phyloP scores from a whole-genome alignment of 345 rosid genomes.

The Turnera subulata region DNA sequence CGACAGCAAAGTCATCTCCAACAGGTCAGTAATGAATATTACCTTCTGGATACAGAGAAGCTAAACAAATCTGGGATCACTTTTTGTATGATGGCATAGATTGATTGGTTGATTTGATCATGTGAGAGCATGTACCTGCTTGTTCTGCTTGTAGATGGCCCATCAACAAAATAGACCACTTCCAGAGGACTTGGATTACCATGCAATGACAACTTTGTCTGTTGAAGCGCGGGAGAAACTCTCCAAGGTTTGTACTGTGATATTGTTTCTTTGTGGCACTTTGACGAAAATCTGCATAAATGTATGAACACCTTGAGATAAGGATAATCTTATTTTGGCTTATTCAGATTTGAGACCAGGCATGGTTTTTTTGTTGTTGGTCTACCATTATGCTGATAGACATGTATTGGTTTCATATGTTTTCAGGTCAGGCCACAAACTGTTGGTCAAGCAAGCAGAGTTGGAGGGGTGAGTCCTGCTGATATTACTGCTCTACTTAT shows the following conservation, averaged over 20 bases:
- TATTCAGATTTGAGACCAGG: too few species aligned
- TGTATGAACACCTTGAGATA: too few species aligned
- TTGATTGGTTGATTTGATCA: background rate
- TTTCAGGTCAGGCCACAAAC: conserved; percentile 89
- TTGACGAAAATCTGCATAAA: too few species aligned
- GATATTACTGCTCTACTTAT: conserved; percentile 88
- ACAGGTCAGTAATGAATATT: conserved; percentile 42
- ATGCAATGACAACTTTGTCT: conserved; percentile 74
- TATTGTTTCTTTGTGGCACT: too few species aligned
- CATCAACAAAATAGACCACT: conserved; percentile 80
- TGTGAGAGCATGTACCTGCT: too few species aligned
- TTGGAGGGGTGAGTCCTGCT: conserved; percentile 95
- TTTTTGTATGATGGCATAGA: background rate
- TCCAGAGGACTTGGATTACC: conserved; percentile 84
- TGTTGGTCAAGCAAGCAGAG: conserved; percentile 91
- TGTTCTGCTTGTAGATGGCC: conserved; percentile 54
- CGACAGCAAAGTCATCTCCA: conserved; percentile 80
- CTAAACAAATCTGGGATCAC: background rate
- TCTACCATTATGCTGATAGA: too few species aligned
- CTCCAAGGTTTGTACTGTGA: conserved; percentile 78
- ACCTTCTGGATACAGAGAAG: background rate
- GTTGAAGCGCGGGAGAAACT: conserved; percentile 93
- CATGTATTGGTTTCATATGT: too few species aligned
- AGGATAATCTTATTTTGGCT: too few species aligned
- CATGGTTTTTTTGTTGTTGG: too few species aligned